These are phyloP conservation scores for Forsythia viridissima DNA, from an alignment of 257 asterid genomes.

Conservation along the genomic window DNA sequence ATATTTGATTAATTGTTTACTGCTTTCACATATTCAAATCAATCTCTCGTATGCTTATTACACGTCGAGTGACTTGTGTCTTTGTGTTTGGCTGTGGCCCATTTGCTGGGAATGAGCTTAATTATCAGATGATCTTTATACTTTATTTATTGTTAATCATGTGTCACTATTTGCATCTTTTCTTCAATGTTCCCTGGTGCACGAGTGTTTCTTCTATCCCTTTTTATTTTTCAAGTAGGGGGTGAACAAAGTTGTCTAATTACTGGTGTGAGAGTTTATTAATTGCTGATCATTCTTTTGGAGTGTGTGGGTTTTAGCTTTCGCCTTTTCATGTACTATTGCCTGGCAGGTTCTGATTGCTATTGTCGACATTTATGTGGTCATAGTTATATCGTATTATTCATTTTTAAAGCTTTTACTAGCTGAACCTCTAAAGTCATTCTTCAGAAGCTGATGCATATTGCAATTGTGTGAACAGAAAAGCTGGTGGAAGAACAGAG, in stretches of 20 bases:
- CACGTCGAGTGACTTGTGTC: not conserved
- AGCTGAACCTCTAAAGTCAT: slow-evolving; percentile 25
- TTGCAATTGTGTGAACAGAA: slow-evolving; percentile 57
- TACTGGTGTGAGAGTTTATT: not conserved
- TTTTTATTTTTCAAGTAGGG: not conserved
- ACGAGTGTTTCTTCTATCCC: not conserved
- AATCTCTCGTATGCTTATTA: slow-evolving; percentile 13
- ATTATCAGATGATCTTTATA: slow-evolving; percentile 12
- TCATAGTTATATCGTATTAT: not conserved
- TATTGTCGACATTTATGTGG: not conserved
- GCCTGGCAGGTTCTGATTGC: not conserved
- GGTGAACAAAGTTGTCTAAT: slow-evolving; percentile 4
- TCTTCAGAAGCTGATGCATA: slow-evolving; percentile 34
- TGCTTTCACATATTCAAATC: slow-evolving; percentile 14
- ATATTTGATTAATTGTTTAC: slow-evolving; percentile 21
- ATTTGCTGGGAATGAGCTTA: slow-evolving; percentile 7
- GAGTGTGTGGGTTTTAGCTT: slow-evolving; percentile 4
- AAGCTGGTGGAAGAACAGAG: slow-evolving; percentile 81
- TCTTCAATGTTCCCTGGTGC: not conserved
- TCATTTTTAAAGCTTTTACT: slow-evolving; percentile 15
- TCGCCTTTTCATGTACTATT: not conserved
- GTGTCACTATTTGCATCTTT: slow-evolving; percentile 6
- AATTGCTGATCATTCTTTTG: slow-evolving; percentile 1
- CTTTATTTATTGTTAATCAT: not conserved
- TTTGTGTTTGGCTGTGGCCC: slow-evolving; percentile 19